Conservation (phyloP, 371 early-diverging fungal species). For the Syncephalastrum monosporum region DNA sequence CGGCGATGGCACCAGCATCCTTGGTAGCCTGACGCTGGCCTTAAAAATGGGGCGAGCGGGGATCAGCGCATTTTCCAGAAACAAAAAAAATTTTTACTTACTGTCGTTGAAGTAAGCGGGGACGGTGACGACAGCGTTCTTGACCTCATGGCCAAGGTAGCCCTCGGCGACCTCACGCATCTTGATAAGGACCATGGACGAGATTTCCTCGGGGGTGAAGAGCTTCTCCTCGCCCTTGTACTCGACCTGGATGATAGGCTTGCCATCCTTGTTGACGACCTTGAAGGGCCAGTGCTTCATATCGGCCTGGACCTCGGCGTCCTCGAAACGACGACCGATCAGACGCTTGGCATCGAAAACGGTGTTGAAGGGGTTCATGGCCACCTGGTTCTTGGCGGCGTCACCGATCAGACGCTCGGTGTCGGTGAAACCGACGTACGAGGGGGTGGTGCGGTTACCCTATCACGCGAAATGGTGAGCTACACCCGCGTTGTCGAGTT, state of each 20-base stretch:
- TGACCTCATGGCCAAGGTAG: conserved; percentile 75
- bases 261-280: conserved; percentile 78
- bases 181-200: conserved; percentile 90
- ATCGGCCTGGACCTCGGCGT: conserved; percentile 88
- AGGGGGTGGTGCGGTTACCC: conserved; percentile 96
- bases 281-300: conserved; percentile 94
- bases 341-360: conserved; percentile 98
- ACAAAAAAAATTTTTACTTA: no score
- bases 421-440: conserved; percentile 94
- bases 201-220: conserved; percentile 94
- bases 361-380: conserved; percentile 86
- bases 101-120: conserved; percentile 74
- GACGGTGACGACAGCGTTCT: conserved; percentile 81
- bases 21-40: conserved; percentile 98
- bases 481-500: no score
- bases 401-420: conserved; percentile 92
- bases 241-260: conserved; percentile 84
- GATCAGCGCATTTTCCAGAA: no score
- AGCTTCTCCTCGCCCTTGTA: conserved; percentile 84
- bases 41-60: no score
- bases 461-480: no score
- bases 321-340: conserved; percentile 93
- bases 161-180: conserved; percentile 92
- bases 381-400: conserved; percentile 93
- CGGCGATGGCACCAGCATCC: conserved; percentile 96